phyloP scores from a whole-genome alignment of 176 grass and related monocot species.

The Eleusine indica region DNA sequence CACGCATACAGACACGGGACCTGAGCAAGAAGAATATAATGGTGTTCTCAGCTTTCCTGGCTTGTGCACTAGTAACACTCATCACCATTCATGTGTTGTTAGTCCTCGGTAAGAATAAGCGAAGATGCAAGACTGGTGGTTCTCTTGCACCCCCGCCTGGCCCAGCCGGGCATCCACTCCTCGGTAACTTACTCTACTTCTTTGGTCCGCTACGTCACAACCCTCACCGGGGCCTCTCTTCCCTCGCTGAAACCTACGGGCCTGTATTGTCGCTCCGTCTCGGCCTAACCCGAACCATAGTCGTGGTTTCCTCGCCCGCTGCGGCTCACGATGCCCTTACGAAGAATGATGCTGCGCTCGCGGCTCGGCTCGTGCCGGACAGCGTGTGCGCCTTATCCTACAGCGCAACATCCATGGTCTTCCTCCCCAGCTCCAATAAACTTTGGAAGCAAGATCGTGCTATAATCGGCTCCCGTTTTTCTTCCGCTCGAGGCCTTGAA shows the following conservation, averaged over 20 bases:
- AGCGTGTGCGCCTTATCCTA: slow-evolving; percentile 8
- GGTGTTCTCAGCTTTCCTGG: neutral
- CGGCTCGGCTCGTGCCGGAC: slow-evolving; percentile 31
- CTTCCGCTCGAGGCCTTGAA: slow-evolving; percentile 4
- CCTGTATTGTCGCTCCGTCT: slow-evolving; percentile 33
- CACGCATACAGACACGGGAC: too few species aligned
- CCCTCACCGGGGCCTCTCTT: neutral
- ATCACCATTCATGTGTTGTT: neutral
- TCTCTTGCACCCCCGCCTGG: neutral
- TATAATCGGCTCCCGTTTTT: slow-evolving; percentile 28
- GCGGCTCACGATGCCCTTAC: slow-evolving; percentile 22
- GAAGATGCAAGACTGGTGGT: neutral
- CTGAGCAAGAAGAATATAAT: neutral
- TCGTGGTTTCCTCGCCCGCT: slow-evolving; percentile 13
- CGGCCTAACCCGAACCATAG: slow-evolving; percentile 26
- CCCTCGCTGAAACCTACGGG: slow-evolving; percentile 8
- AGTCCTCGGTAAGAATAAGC: neutral
- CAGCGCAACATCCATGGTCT: slow-evolving; percentile 32
- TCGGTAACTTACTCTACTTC: slow-evolving; percentile 17
- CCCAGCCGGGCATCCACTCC: slow-evolving; percentile 1
- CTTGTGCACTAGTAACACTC: neutral
- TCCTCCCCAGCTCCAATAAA: slow-evolving; percentile 16
- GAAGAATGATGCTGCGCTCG: slow-evolving; percentile 33
- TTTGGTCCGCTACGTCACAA: slow-evolving; percentile 21
- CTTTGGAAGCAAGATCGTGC: slow-evolving; percentile 30